phyloP scores from a whole-genome alignment of 495 filamentous ascomycete genomes.

The Hapsidospora chrysogenum region DNA sequence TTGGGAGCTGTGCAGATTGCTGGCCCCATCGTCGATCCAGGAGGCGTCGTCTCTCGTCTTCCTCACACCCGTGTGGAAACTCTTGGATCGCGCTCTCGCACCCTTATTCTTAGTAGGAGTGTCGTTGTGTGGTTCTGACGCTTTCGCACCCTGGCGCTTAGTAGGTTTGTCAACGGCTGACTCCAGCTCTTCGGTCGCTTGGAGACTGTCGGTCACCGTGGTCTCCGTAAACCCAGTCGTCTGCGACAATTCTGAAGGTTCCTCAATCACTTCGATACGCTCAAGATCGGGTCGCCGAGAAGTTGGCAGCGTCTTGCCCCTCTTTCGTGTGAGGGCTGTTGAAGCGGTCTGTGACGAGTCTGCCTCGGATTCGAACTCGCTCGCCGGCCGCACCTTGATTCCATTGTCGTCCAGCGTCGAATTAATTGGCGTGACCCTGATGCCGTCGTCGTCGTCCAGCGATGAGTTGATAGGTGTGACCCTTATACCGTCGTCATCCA shows the following conservation, averaged over 20 bases:
- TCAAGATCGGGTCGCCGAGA: conserved; percentile 20
- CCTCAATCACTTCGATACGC: conserved; percentile 22
- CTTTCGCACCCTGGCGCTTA: conserved; percentile 7
- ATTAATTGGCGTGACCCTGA: conserved; percentile 16
- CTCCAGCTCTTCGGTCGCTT: conserved; percentile 12
- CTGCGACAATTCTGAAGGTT: not conserved
- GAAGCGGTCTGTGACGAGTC: too few relatives aligned
- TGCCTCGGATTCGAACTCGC: too few relatives aligned
- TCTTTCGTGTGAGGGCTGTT: too few relatives aligned
- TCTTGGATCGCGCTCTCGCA: too few relatives aligned
- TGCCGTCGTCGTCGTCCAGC: conserved; percentile 13
- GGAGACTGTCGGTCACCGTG: not conserved
- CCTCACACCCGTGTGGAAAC: too few relatives aligned
- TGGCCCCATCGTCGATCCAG: conserved; percentile 5
- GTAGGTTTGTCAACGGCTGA: conserved; percentile 11
- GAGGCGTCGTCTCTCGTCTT: not conserved
- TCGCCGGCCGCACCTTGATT: too few relatives aligned
- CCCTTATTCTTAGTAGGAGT: too few relatives aligned
- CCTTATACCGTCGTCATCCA: conserved; percentile 19
- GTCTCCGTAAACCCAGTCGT: not conserved
- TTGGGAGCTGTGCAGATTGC: too few relatives aligned
- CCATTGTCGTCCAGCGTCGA: not conserved
- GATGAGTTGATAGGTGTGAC: conserved; percentile 12
- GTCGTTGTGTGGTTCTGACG: not conserved
- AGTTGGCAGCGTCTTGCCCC: not conserved